phyloP scores from a whole-genome alignment of 2,329 filamentous ascomycete genomes.

The Metarhizium robertsii region DNA sequence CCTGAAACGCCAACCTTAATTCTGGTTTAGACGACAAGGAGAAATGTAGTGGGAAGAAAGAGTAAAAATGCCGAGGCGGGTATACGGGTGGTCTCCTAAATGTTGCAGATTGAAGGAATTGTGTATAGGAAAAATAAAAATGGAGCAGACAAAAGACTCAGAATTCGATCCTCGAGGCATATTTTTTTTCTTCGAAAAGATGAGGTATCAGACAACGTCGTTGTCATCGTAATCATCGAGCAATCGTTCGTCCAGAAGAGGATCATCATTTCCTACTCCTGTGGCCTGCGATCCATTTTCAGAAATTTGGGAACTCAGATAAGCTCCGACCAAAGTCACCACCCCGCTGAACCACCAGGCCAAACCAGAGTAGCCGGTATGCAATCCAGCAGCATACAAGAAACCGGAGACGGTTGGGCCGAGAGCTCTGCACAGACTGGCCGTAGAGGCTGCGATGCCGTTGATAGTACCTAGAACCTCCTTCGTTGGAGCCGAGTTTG shows the following conservation, averaged over 20 bases:
- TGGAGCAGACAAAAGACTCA: not conserved
- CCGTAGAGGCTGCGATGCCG: slow-evolving; percentile 82
- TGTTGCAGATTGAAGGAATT: not conserved
- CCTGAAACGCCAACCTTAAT: not conserved
- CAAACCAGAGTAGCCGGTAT: slow-evolving; percentile 73
- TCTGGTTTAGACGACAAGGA: not conserved
- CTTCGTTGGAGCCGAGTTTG: slow-evolving; percentile 77
- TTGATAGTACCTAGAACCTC: slow-evolving; percentile 87
- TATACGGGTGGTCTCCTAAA: not conserved
- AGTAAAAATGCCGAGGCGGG: not conserved
- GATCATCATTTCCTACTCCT: slow-evolving; percentile 29
- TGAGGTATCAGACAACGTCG: slow-evolving; percentile 17
- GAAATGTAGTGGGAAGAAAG: not conserved
- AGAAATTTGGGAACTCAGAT: slow-evolving; percentile 66
- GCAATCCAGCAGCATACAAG: slow-evolving; percentile 71
- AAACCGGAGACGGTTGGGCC: slow-evolving; percentile 82
- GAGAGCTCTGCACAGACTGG: slow-evolving; percentile 78
- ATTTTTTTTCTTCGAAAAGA: no score
- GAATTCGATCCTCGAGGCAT: no score
- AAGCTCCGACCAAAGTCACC: slow-evolving; percentile 65
- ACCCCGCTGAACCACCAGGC: slow-evolving; percentile 88
- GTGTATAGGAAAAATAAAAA: not conserved
- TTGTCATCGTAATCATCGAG: slow-evolving; percentile 20
- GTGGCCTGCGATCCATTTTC: slow-evolving; percentile 44
- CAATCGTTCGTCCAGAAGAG: slow-evolving; percentile 22